Percentiles rank a stretch among this genome's conserved stretches.
phyloP scores from a whole-genome alignment of 208 protist species.

The Acanthamoeba culbertsoni region DNA sequence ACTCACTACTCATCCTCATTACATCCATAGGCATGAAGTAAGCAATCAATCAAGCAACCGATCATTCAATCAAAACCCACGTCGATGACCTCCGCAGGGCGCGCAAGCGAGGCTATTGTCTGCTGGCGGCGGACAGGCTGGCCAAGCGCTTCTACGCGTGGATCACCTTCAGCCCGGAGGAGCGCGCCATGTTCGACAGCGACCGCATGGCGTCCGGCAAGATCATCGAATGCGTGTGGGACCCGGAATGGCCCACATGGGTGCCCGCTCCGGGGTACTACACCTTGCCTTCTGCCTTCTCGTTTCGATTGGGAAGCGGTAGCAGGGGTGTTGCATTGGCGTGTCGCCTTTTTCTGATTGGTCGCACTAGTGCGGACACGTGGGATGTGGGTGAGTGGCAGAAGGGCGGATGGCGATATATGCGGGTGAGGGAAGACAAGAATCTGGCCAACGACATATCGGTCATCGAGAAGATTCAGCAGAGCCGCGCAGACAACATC shows the following conservation, averaged over 20 bases:
- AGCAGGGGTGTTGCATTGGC: background rate
- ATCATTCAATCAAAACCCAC: no score
- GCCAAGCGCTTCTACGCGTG: slow-evolving; percentile 42
- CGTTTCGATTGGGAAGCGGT: background rate
- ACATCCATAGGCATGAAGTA: no score
- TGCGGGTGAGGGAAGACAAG: slow-evolving; percentile 65
- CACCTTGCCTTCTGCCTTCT: background rate
- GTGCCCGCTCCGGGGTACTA: background rate
- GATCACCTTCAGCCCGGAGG: slow-evolving; percentile 25
- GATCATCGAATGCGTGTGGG: slow-evolving; percentile 63
- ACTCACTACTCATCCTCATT: background rate
- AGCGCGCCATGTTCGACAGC: background rate
- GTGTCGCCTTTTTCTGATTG: no score
- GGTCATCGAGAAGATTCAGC: background rate
- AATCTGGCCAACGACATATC: slow-evolving; percentile 61
- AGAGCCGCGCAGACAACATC: background rate
- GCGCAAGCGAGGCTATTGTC: background rate
- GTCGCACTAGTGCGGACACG: background rate
- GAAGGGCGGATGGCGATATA: slow-evolving; percentile 56
- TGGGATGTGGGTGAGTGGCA: background rate
- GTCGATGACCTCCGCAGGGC: background rate
- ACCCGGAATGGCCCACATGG: slow-evolving; percentile 29
- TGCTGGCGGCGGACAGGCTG: background rate
- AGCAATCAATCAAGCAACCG: no score
- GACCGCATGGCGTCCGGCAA: slow-evolving; percentile 14